Conservation (phyloP, 2,329 filamentous ascomycete genomes). For the Monosporascus sp. region DNA sequence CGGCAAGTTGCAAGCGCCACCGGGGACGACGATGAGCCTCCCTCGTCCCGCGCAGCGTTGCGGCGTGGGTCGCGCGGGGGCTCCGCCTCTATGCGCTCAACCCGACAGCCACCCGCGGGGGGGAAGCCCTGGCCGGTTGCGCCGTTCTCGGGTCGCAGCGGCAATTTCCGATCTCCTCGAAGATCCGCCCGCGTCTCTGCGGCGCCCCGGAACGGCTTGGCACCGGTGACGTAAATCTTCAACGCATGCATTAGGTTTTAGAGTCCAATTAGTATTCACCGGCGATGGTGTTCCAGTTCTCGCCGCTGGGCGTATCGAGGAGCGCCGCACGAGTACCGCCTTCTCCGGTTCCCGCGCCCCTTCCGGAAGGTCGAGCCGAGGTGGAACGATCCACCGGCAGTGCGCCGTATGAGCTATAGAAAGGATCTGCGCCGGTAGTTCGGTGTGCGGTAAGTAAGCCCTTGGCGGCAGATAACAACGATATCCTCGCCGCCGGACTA, state of each 20-base stretch:
- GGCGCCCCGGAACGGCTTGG: constrained; percentile 18
- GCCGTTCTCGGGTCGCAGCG: constrained; percentile 31
- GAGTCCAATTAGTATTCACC: too few species aligned
- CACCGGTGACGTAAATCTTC: constrained; percentile 29
- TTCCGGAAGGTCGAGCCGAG: constrained; percentile 45
- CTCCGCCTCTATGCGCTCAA: background rate
- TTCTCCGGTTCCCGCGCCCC: constrained; percentile 50
- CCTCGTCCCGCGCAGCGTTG: constrained; percentile 21
- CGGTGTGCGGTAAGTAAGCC: too few species aligned
- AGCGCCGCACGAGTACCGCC: constrained; percentile 44
- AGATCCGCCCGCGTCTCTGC: constrained; percentile 20
- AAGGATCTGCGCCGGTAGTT: too few species aligned
- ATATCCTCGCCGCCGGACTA: too few species aligned
- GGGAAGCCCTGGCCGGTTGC: constrained; percentile 26
- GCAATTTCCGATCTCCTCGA: constrained; percentile 19
- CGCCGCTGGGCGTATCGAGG: constrained; percentile 36
- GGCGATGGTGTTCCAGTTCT: constrained; percentile 38
- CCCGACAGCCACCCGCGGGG: constrained; percentile 17
- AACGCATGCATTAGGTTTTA: too few species aligned
- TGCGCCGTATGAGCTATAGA: constrained; percentile 21
- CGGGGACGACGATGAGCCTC: constrained; percentile 42
- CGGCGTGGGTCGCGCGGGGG: constrained; percentile 14
- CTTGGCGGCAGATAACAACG: too few species aligned
- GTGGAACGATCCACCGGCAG: constrained; percentile 45
- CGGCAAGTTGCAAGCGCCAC: constrained; percentile 47